These are phyloP conservation scores for Mesembryanthemum crystallinum DNA, from an alignment of 148 eudicot species.

Conservation along the genomic window DNA sequence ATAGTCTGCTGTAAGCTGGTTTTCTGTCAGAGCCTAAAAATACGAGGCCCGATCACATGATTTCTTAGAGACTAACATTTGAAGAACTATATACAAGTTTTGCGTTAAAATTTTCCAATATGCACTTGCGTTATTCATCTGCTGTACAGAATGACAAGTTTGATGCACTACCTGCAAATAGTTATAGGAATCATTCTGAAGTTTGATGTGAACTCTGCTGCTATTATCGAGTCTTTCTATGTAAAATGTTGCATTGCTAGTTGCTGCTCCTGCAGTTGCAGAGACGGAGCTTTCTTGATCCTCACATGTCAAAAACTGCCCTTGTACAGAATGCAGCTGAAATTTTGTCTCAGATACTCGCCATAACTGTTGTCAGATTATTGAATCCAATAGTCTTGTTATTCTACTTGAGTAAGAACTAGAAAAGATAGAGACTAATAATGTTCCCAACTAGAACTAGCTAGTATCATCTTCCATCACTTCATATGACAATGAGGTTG, in stretches of 20 bases:
- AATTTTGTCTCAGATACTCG: constrained; percentile 58
- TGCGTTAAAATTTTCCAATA: not conserved
- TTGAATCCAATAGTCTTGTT: not conserved
- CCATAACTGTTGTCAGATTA: constrained; percentile 53
- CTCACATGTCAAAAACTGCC: constrained; percentile 56
- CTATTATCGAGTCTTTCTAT: constrained; percentile 44
- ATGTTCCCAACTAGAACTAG: too few relatives aligned
- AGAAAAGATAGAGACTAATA: not conserved
- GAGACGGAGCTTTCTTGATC: constrained; percentile 44
- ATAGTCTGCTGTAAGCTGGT: constrained; percentile 72
- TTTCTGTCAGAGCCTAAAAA: constrained; percentile 52
- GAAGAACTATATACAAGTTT: not conserved
- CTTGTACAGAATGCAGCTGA: constrained; percentile 56
- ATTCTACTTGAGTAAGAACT: not conserved
- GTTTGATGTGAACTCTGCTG: constrained; percentile 57
- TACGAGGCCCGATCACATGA: constrained; percentile 15
- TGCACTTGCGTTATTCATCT: not conserved
- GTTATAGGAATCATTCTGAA: constrained; percentile 44
- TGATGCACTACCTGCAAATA: constrained; percentile 54
- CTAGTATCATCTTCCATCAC: too few relatives aligned
- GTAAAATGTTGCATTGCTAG: constrained; percentile 50
- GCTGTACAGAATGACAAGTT: not conserved
- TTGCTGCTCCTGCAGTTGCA: constrained; percentile 51
- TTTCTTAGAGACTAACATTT: constrained; percentile 11
- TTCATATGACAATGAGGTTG: not conserved